Base-by-base conservation (phyloP, 1,139 yeast genomes). In the Pichia sp. region DNA sequence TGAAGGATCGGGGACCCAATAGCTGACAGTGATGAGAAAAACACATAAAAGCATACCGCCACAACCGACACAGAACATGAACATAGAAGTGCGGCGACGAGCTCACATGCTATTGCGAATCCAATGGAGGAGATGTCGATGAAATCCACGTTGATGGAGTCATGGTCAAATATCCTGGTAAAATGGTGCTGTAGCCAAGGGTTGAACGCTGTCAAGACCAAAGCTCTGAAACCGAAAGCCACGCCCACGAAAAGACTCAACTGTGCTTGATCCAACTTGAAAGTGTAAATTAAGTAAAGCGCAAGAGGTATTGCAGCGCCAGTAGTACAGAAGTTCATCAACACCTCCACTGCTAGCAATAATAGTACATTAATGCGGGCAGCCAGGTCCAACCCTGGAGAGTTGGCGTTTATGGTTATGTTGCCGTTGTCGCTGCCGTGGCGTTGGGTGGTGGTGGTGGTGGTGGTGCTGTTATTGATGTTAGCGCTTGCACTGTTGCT, bases 161-260 rank as follows among this genome's bases (percentile, higher is more conserved):
- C 62, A 5, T 67, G 61, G 1, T 52, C 53, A 53, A 69, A 69
- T 4, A 43, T 65, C 16, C 64, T 61, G 50, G 70, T 72, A 54
- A 83, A 66, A 11, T 70, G 63, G 30, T 70, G 71, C 51, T 80
- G 70, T 8, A 74, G 45, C 50, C 70, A 56, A 11, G 87, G 84
- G 49, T 78, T 69, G 3, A 77, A 52, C 0, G 73, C 48, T 16
- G 77, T 73, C 13, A 82, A 65, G 0, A 75, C 70, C 0, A 72
- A 16, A 0, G 81, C 74, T 53, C 78, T 70, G 4, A 80, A 68
- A 1, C 80, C 59, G 49, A 89, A 86, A 1, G 78, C 61, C 1
- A 78, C 57, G 0, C 92, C 81, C 56, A 88, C 68, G 56, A 81
- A 76, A 57, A 78, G 76, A 6, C 93, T 90, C 36, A 85, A 70